Conservation (phyloP, 306 rosid genomes). For the Inga leiocalycina region DNA sequence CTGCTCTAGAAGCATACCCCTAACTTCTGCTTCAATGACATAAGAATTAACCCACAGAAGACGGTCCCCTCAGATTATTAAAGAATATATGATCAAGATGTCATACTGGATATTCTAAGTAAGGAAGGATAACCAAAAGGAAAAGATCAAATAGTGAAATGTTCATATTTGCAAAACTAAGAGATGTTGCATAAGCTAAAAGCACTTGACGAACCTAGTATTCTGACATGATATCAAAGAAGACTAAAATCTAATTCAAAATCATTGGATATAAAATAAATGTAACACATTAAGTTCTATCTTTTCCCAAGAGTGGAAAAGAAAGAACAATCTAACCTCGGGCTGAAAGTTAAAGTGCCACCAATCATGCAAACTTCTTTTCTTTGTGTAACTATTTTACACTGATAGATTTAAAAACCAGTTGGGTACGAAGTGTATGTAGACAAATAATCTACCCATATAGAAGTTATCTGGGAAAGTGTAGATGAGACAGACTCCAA, state of each 20-base stretch:
- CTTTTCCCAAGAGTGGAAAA: no score
- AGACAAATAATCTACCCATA: no score
- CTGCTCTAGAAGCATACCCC: no score
- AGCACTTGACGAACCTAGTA: not conserved
- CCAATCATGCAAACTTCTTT: no score
- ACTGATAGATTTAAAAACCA: no score
- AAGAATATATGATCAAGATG: not conserved
- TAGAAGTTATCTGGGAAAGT: no score
- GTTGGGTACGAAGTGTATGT: no score
- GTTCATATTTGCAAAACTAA: not conserved
- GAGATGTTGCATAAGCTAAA: not conserved
- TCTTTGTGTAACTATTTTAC: no score
- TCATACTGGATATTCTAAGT: not conserved
- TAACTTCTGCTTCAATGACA: not conserved
- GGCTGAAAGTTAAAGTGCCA: no score
- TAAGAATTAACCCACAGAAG: not conserved
- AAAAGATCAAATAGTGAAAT: not conserved
- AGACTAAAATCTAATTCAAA: not conserved
- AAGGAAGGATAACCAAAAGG: not conserved
- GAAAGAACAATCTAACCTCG: no score
- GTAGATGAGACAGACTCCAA: no score
- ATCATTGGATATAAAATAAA: not conserved
- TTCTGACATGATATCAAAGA: not conserved
- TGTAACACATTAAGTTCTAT: no score
- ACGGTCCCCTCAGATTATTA: not conserved